Evolutionary conservation across 305 asterid genomes (phyloP).

Genomic region (Rubia peregrina): DNA sequence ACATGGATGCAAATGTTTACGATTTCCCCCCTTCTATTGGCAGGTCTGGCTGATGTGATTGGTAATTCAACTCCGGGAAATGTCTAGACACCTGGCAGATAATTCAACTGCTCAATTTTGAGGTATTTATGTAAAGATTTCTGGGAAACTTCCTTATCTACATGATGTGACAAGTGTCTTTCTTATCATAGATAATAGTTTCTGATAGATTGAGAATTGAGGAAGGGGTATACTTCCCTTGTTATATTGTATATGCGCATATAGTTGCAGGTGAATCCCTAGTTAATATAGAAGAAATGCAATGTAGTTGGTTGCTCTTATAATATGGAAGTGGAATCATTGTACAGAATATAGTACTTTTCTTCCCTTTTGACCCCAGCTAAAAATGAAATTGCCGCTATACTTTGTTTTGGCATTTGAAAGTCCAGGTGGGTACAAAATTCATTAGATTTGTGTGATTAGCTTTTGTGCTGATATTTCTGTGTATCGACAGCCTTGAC

Average conservation of each 20-base stretch:
- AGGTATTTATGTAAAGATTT: slow-evolving; percentile 20
- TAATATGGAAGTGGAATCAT: not conserved
- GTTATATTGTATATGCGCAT: not conserved
- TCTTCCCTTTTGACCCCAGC: not conserved
- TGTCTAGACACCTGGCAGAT: slow-evolving; percentile 10
- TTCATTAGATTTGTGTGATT: not conserved
- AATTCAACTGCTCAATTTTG: slow-evolving; percentile 17
- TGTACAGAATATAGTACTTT: not conserved
- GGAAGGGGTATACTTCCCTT: not conserved
- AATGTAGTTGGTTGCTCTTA: not conserved
- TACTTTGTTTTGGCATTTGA: slow-evolving; percentile 1
- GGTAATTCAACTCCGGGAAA: slow-evolving; percentile 1
- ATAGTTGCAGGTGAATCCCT: not conserved
- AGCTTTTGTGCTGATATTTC: not conserved
- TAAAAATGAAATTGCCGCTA: not conserved
- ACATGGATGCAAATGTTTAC: not conserved
- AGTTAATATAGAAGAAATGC: not conserved
- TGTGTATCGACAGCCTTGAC: not conserved
- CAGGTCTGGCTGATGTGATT: slow-evolving; percentile 14
- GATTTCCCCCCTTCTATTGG: not conserved
- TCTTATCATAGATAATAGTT: not conserved
- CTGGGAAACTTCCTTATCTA: not conserved
- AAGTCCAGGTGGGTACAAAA: not conserved
- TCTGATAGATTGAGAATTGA: not conserved
- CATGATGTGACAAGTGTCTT: not conserved